These are phyloP conservation scores for Trametes sanguinea DNA, from an alignment of 768 basidiomycete species.

Conservation along the genomic window DNA sequence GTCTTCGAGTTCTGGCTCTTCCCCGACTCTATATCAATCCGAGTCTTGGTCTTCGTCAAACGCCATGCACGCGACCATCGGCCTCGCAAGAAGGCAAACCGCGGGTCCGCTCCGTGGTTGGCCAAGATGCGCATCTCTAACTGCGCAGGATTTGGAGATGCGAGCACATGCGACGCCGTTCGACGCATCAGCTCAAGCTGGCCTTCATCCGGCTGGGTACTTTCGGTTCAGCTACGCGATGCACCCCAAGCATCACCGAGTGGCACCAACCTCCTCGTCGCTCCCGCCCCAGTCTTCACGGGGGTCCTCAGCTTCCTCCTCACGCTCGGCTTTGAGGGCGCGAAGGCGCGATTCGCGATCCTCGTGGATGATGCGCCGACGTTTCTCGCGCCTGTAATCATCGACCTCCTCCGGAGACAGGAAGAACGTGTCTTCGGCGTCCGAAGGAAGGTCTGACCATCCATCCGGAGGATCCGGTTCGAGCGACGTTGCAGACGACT, in stretches of 20 bases:
- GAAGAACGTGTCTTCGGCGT: conserved; percentile 84
- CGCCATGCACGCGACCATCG: conserved; percentile 72
- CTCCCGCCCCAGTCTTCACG: conserved; percentile 64
- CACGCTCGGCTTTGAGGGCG: conserved; percentile 51
- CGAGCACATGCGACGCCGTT: conserved; percentile 67
- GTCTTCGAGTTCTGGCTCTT: conserved; percentile 28
- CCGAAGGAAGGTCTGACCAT: conserved; percentile 86
- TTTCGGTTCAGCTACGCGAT: neutral
- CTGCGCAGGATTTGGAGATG: conserved; percentile 77
- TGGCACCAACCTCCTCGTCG: conserved; percentile 62
- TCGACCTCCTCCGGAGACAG: conserved; percentile 66
- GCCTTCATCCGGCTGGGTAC: conserved; percentile 54
- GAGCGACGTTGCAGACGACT: neutral
- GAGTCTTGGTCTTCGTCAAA: conserved; percentile 49
- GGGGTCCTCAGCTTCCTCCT: conserved; percentile 28
- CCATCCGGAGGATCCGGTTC: conserved; percentile 53
- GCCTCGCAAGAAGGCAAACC: conserved; percentile 83
- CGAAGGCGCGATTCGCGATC: conserved; percentile 66
- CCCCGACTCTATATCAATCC: conserved; percentile 28
- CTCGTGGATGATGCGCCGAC: conserved; percentile 59
- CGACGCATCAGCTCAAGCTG: conserved; percentile 70
- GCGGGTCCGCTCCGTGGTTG: conserved; percentile 75
- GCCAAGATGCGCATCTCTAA: conserved; percentile 89
- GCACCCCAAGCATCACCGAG: neutral
- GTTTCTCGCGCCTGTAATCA: conserved; percentile 69